Conservation (phyloP, 306 rosid genomes). For the Glycine tomentella region DNA sequence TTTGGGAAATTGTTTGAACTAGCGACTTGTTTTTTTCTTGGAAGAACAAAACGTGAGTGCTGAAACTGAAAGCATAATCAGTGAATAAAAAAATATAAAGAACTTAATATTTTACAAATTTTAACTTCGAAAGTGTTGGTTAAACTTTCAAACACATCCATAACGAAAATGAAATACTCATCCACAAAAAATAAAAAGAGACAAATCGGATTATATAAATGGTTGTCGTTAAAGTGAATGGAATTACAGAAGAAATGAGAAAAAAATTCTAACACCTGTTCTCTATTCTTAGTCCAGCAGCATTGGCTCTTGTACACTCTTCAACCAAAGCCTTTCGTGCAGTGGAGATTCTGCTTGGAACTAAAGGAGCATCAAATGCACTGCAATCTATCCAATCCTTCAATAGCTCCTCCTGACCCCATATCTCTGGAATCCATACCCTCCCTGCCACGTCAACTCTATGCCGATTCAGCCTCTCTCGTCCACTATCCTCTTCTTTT, state of each 20-base stretch:
- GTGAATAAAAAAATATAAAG: not conserved
- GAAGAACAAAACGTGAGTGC: slow-evolving; percentile 8
- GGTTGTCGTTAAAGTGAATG: slow-evolving; percentile 14
- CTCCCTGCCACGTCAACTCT: slow-evolving; percentile 76
- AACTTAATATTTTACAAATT: not conserved
- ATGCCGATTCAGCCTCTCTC: slow-evolving; percentile 82
- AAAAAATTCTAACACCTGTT: slow-evolving; percentile 70
- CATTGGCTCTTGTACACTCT: slow-evolving; percentile 66
- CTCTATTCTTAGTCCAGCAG: slow-evolving; percentile 64
- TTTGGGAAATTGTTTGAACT: slow-evolving; percentile 2
- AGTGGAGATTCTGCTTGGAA: slow-evolving; percentile 63
- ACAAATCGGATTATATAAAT: no score
- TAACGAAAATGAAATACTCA: no score
- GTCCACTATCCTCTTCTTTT: slow-evolving; percentile 56
- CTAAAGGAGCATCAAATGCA: slow-evolving; percentile 79
- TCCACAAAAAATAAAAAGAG: no score
- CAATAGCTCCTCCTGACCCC: slow-evolving; percentile 92
- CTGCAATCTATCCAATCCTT: slow-evolving; percentile 90
- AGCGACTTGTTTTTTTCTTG: not conserved
- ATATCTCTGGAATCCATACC: slow-evolving; percentile 90
- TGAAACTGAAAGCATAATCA: not conserved
- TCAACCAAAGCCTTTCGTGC: slow-evolving; percentile 79
- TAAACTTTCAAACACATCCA: not conserved
- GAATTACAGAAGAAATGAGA: slow-evolving; percentile 35
- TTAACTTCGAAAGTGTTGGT: not conserved